Base-by-base conservation (phyloP, 2,329 filamentous ascomycete species). In the Plenodomus lindquistii region DNA sequence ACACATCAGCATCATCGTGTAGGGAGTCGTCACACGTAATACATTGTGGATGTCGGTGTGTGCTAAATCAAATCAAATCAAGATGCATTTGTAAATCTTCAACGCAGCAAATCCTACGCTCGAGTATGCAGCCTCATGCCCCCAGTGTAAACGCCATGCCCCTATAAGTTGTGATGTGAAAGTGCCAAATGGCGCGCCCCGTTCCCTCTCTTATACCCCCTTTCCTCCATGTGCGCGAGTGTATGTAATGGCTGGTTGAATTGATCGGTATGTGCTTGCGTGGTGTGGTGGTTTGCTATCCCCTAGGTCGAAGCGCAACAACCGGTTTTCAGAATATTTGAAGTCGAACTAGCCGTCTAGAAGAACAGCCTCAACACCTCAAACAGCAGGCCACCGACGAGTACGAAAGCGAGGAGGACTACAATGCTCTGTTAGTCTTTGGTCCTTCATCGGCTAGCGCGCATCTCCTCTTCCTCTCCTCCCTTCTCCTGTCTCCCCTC, bases 391-490 rank as follows among this genome's bases (percentile, higher is more conserved):
- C 84, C 83, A 35, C 84, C 84, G 63, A 80, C 81, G 40, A 87
- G 76, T 44, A 85, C 80, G 67, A 87, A 86, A n/a, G 79, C 78
- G 43, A 87, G 77, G 27, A 85, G 50, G 41, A 81, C 84, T 86
- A 50, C 37, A 40, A 17, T 37, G n/a, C n/a, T n/a, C n/a, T 31
- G 40, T 44, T 31, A 53, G 46, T 38, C 35, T 31, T 19, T 18
- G n/a, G n/a, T 10, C 7, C 13, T 37, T 34, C 11, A 19, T 16
- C 34, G 27, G 4, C 13, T 37, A 17, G 16, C 16, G 27, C 27
- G 27, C 11, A 31, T 31, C 27, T 31, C 35, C 35, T 13, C 17
- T 37, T 18, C 35, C 35, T 7, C 31, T 7, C 13, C 16, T n/a
- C 6, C 31, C 16, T n/a, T 15, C 31, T n/a, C 15, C 13, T 15